A percentile compares a stretch with the other conserved stretches of the same genome.
These are phyloP conservation scores for Hypoxylon sp. DNA, from an alignment of 2,329 filamentous ascomycete species.

Conservation along the genomic window DNA sequence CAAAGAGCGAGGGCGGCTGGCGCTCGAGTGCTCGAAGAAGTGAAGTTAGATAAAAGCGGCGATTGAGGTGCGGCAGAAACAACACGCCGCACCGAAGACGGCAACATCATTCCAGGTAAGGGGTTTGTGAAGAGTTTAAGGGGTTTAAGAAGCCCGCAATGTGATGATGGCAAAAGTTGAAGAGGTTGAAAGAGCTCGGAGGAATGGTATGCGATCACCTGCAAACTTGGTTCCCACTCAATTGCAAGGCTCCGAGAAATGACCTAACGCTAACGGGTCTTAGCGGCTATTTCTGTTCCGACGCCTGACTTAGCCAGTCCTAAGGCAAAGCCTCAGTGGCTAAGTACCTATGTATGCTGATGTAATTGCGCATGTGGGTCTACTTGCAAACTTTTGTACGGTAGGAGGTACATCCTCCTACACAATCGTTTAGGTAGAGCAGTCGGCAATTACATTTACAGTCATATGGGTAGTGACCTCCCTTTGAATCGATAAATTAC, in stretches of 20 bases:
- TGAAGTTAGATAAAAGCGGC: conserved; percentile 61
- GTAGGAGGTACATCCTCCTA: too few species aligned
- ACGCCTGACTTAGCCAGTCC: neutral
- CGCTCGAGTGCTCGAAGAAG: conserved; percentile 59
- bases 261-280: conserved; percentile 24
- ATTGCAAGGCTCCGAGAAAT: conserved; percentile 34
- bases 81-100: conserved; percentile 70
- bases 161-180: conserved; percentile 28
- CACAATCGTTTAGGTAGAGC: too few species aligned
- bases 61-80: conserved; percentile 64
- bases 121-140: conserved; percentile 9
- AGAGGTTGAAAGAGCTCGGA: conserved; percentile 33
- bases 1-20: conserved; percentile 56
- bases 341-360: neutral
- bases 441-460: neutral
- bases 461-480: neutral
- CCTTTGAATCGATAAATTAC: neutral
- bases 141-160: conserved; percentile 13
- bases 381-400: too few species aligned
- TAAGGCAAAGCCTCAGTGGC: conserved; percentile 26
- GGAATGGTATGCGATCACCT: conserved; percentile 37
- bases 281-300: conserved; percentile 16
- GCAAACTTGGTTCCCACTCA: conserved; percentile 30
- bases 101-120: conserved; percentile 62
- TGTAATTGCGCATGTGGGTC: conserved; percentile 3